phyloP scores from a whole-genome alignment of 345 rosid genomes.

The Acer saccharum region DNA sequence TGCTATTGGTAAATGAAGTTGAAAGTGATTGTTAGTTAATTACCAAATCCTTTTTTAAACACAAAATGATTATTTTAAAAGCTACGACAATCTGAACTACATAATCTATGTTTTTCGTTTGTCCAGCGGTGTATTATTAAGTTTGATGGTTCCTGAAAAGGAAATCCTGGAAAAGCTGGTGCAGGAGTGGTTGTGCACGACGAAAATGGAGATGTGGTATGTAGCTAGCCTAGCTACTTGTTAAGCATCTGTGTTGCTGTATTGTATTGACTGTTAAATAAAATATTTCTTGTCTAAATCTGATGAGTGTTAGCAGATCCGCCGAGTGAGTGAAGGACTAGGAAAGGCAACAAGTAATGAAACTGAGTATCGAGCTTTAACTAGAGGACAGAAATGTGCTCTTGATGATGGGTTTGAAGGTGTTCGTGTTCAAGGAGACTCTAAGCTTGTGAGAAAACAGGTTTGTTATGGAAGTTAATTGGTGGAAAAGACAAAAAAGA shows the following conservation, averaged over 20 bases:
- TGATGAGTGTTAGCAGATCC: conserved; percentile 33
- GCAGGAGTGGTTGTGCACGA: conserved; percentile 84
- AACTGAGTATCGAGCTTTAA: conserved; percentile 74
- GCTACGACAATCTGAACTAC: not conserved
- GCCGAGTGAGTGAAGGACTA: conserved; percentile 59
- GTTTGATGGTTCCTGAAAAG: conserved; percentile 93
- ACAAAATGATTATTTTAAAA: too few relatives aligned
- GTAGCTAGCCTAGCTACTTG: conserved; percentile 7
- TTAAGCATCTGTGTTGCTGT: conserved; percentile 21
- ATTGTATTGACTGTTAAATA: not conserved
- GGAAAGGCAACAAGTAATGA: conserved; percentile 82
- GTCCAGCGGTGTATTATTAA: conserved; percentile 63
- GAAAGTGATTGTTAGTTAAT: too few relatives aligned
- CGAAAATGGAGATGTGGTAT: conserved; percentile 56
- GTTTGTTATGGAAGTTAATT: conserved; percentile 30
- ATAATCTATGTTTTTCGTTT: conserved; percentile 1
- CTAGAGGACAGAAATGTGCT: conserved; percentile 68
- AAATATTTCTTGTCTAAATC: not conserved
- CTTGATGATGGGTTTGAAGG: conserved; percentile 57
- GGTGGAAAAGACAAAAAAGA: not conserved
- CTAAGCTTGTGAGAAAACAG: too few relatives aligned
- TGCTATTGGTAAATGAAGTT: too few relatives aligned
- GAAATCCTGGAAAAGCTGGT: conserved; percentile 92
- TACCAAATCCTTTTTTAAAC: too few relatives aligned
- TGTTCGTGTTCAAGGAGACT: conserved; percentile 63